phyloP scores from a whole-genome alignment of 768 basidiomycete species.

The Leccinum aurantiacum region DNA sequence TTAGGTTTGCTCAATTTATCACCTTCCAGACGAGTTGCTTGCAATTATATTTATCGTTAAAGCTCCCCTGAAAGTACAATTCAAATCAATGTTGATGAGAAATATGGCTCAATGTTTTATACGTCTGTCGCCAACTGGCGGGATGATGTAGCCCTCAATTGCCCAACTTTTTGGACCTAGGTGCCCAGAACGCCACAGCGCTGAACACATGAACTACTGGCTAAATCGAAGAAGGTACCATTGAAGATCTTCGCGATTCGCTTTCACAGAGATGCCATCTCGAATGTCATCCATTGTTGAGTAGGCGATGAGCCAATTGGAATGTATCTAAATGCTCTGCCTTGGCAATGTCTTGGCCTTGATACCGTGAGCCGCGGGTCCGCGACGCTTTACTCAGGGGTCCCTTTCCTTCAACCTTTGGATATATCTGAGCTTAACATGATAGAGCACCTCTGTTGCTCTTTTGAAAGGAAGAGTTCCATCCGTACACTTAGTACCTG shows the following conservation, averaged over 20 bases:
- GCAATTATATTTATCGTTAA: background rate
- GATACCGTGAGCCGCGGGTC: too few relatives aligned
- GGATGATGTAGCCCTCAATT: background rate
- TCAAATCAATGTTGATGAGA: background rate
- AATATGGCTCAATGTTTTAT: background rate
- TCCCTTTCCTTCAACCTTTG: too few relatives aligned
- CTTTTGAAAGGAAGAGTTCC: background rate
- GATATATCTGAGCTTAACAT: too few relatives aligned
- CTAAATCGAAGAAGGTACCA: background rate
- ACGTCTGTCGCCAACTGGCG: background rate
- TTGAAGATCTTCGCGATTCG: background rate
- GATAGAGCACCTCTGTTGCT: background rate
- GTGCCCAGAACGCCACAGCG: background rate
- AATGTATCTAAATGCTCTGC: background rate
- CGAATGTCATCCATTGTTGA: background rate
- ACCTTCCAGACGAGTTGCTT: background rate
- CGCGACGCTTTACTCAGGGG: background rate
- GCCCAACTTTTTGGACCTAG: background rate
- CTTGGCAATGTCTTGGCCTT: too few relatives aligned
- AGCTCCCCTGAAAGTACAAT: background rate
- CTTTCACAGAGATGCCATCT: too few relatives aligned
- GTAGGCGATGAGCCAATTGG: background rate
- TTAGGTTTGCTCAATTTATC: background rate
- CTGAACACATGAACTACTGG: background rate
- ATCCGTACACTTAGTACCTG: background rate